Evolutionary conservation across 2,329 filamentous ascomycete genomes (phyloP).

Genomic region (Endocalyx cinctus): DNA sequence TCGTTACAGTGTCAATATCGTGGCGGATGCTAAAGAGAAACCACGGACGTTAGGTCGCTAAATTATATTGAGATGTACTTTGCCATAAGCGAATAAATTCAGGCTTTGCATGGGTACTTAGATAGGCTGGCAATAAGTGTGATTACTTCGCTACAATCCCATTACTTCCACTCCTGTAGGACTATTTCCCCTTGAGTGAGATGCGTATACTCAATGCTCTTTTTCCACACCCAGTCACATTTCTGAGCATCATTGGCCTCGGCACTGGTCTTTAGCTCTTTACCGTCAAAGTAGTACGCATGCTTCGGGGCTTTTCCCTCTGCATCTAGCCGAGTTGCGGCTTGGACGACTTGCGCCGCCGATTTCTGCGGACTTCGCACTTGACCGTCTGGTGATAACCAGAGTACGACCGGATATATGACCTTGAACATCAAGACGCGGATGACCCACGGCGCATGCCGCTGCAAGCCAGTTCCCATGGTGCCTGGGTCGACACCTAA

Average conservation of each 20-base stretch:
- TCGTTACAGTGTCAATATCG: no score
- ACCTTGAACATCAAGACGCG: slow-evolving; percentile 1
- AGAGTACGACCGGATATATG: slow-evolving; percentile 2
- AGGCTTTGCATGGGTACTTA: no score
- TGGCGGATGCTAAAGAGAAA: no score
- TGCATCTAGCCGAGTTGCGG: no score
- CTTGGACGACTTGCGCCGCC: slow-evolving; percentile 1
- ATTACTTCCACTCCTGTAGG: background rate
- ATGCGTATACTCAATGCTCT: slow-evolving; percentile 3
- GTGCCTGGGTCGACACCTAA: slow-evolving; percentile 3
- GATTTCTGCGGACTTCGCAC: slow-evolving; percentile 1
- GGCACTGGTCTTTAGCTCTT: slow-evolving; percentile 2
- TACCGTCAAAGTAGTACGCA: no score
- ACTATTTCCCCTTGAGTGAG: slow-evolving; percentile 1
- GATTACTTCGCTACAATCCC: no score
- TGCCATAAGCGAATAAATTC: no score
- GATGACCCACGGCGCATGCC: background rate
- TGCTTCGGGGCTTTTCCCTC: background rate
- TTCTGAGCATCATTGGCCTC: slow-evolving; percentile 5
- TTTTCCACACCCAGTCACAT: slow-evolving; percentile 5
- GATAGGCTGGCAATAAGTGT: no score
- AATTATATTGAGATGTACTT: no score
- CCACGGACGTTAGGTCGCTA: no score
- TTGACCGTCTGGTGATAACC: slow-evolving; percentile 1
- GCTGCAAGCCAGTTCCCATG: slow-evolving; percentile 1